Evolutionary conservation across 371 early-diverging fungal genomes (phyloP).

Genomic region (Mucor racemosus): DNA sequence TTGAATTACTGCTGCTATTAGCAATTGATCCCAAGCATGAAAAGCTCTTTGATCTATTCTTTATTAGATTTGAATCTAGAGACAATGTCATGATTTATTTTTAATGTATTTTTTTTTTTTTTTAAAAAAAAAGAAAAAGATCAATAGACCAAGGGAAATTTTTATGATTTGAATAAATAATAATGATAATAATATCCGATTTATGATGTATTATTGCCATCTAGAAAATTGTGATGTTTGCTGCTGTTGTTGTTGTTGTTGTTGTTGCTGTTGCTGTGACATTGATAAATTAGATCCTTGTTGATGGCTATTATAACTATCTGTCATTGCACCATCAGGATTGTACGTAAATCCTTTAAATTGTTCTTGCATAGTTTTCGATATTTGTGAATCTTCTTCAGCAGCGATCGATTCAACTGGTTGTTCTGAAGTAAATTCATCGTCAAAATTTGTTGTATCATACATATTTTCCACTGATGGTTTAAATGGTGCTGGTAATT

Average conservation of each 20-base stretch:
- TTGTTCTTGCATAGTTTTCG: conserved; percentile 91
- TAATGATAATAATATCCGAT: neutral
- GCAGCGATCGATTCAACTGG: conserved; percentile 79
- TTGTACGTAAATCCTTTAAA: conserved; percentile 87
- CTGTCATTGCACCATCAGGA: conserved; percentile 47
- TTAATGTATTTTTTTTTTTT: no score
- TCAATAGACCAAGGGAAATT: neutral
- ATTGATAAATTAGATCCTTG: conserved; percentile 18
- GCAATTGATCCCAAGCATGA: neutral
- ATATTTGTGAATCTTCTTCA: conserved; percentile 80
- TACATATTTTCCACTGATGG: conserved; percentile 81
- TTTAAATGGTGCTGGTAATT: conserved; percentile 93
- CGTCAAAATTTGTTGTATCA: conserved; percentile 87
- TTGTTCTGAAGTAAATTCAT: conserved; percentile 81
- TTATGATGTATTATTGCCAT: conserved; percentile 12
- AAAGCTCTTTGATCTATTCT: conserved; percentile 9
- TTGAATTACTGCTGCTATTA: neutral
- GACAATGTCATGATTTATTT: neutral
- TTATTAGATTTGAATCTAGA: conserved; percentile 2
- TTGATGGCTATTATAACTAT: conserved; percentile 35
- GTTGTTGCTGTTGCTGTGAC: conserved; percentile 6
- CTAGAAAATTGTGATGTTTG: conserved; percentile 12
- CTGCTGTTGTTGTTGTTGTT: neutral
- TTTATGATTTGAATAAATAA: neutral
- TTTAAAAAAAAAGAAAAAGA: neutral